Base-by-base conservation (phyloP, 257 asterid species). In the Coffea eugenioides region DNA sequence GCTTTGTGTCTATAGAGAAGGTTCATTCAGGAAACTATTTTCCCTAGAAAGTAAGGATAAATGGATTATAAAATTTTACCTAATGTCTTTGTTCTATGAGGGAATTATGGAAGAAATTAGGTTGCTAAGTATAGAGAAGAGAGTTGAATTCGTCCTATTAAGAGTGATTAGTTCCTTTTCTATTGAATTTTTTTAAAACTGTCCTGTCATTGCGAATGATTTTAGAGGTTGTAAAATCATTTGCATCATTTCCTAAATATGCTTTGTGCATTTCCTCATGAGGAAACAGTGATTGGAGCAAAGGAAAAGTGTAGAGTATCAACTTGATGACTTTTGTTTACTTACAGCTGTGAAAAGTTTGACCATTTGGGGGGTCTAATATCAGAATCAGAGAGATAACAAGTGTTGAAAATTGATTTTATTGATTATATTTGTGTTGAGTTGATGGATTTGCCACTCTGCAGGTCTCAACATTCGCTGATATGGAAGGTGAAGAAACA, bases 401-500 rank as follows among this genome's bases (percentile, higher is more conserved):
- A 77, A 8, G 16, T 64, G 23, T 48, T 8, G 13, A 20, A 7
- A 48, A n/a, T 48, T 6, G 39, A 23, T 39, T 59, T 57, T 67
- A 39, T n/a, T 36, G n/a, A 46, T 12, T 72, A 3, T 13, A 48
- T 11, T 36, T 25, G 43, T 25, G 39, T 57, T 57, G 59, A 27
- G 43, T 18, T 52, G 54, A 69, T 77, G 62, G 11, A 64, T 78
- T 69, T 67, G 61, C 77, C 78, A 27, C 75, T 80, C 9, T 82
- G 49, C 86, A 94, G 98, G 94, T 94, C 73, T 94, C 97, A 21
- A 94, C 97, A 41, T 92, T 94, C 78, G 98, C 98, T 4, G 98
- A 92, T 83, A 92, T 91, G 97, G 98, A 94, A 87, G 98, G 98
- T 75, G 98, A 91, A 54, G 98, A 94, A 90, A 91, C 98, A 73